These are phyloP conservation scores for Incumbomyces lentus DNA, from an alignment of 2,329 filamentous ascomycete species.

Conservation along the genomic window DNA sequence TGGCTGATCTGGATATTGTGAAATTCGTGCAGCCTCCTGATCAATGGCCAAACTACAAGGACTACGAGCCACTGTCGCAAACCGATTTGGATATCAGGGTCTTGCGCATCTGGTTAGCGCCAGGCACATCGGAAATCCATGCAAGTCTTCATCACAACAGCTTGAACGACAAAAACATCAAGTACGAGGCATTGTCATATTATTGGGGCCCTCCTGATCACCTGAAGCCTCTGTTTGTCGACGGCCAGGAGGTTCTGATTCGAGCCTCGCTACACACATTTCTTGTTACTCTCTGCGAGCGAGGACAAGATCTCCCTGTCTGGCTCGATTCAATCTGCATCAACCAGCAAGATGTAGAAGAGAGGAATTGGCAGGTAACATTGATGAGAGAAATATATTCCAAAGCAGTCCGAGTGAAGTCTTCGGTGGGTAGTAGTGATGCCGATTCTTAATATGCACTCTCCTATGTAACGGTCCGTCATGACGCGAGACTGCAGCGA, in stretches of 20 bases:
- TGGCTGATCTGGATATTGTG: background rate
- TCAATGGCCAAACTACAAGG: constrained; percentile 23
- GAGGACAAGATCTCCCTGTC: background rate
- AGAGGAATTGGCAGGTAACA: constrained; percentile 9
- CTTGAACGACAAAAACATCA: constrained; percentile 3
- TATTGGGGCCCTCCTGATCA: constrained; percentile 10
- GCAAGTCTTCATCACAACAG: background rate
- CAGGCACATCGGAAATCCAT: background rate
- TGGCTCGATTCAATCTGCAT: constrained; percentile 16
- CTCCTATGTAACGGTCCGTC: constrained; percentile 8
- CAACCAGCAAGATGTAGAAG: constrained; percentile 12
- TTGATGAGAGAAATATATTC: constrained; percentile 13
- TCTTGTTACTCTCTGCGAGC: background rate
- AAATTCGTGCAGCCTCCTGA: constrained; percentile 9
- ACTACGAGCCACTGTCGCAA: background rate
- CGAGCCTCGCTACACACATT: constrained; percentile 8
- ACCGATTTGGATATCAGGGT: background rate
- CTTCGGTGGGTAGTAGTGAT: constrained; percentile 18
- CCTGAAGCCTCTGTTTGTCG: constrained; percentile 6
- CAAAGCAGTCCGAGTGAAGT: constrained; percentile 13
- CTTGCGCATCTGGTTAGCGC: background rate
- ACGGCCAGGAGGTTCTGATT: constrained; percentile 6
- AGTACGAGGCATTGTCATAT: constrained; percentile 14
- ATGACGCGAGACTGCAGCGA: background rate
- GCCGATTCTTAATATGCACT: constrained; percentile 10